phyloP scores from a whole-genome alignment of 768 basidiomycete genomes.

The Trametes meyenii region DNA sequence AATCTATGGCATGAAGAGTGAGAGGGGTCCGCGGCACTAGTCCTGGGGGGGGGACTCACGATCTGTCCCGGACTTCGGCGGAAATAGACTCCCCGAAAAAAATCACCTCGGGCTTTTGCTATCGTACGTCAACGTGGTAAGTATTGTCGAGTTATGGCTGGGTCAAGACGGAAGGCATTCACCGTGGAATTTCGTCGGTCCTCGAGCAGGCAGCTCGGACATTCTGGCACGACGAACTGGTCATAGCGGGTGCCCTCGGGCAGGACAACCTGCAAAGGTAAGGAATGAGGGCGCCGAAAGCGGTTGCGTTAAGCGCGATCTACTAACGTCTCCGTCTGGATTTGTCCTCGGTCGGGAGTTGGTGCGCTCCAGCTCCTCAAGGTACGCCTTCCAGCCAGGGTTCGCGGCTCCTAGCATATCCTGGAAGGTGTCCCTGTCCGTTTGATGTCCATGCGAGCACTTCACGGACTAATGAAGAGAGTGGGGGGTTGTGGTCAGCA shows the following conservation, averaged over 20 bases:
- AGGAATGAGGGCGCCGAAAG: not conserved
- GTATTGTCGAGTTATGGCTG: not conserved
- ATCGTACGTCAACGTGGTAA: not conserved
- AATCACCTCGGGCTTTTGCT: conserved; percentile 82
- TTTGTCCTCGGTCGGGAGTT: conserved; percentile 75
- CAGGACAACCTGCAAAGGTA: conserved; percentile 64
- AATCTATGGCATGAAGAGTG: conserved; percentile 44
- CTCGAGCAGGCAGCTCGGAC: conserved; percentile 64
- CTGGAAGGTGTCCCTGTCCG: conserved; percentile 72
- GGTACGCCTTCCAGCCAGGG: conserved; percentile 75
- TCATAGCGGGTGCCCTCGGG: conserved; percentile 71
- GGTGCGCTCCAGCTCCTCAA: conserved; percentile 61
- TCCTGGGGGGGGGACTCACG: conserved; percentile 49
- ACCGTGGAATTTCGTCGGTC: conserved; percentile 65
- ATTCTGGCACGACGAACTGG: conserved; percentile 80
- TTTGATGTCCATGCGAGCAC: conserved; percentile 73
- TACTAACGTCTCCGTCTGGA: conserved; percentile 87
- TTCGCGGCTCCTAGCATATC: conserved; percentile 70
- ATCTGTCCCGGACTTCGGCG: conserved; percentile 61
- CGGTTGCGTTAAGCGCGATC: not conserved
- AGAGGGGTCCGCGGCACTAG: not conserved
- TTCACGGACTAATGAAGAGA: conserved; percentile 62
- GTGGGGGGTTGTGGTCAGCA: no score
- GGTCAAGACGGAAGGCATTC: conserved; percentile 20
- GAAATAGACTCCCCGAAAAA: conserved; percentile 93